A percentile compares a stretch with the other conserved stretches of the same genome.
phyloP scores from a whole-genome alignment of 73 alveolate genomes.

The Paramecium sonneborni region DNA sequence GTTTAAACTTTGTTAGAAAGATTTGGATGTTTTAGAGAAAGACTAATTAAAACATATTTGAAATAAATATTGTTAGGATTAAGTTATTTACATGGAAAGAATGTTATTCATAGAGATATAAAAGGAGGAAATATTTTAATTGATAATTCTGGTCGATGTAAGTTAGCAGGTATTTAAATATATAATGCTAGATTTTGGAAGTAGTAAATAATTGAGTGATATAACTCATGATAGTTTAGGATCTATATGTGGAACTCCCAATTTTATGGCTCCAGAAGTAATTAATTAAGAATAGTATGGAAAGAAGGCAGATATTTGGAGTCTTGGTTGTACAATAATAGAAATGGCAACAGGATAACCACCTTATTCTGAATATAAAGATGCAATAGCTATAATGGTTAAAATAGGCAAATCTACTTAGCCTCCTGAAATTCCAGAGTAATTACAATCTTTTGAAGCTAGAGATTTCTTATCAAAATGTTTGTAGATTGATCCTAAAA shows the following conservation, averaged over 20 bases:
- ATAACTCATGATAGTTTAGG: slow-evolving; percentile 65
- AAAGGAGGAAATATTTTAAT: slow-evolving; percentile 94
- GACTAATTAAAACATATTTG: slow-evolving; percentile 74
- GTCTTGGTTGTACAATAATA: slow-evolving; percentile 91
- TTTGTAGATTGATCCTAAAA: slow-evolving; percentile 72
- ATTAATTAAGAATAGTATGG: slow-evolving; percentile 79
- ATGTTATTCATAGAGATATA: slow-evolving; percentile 91
- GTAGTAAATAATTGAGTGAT: slow-evolving; percentile 64
- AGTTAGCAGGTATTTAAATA: slow-evolving; percentile 64
- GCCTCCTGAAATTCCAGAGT: slow-evolving; percentile 79
- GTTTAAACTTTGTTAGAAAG: slow-evolving; percentile 69
- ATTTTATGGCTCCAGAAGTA: slow-evolving; percentile 99
- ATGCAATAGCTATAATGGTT: slow-evolving; percentile 67
- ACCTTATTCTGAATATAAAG: slow-evolving; percentile 79
- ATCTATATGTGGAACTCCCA: slow-evolving; percentile 91
- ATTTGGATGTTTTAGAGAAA: slow-evolving; percentile 78
- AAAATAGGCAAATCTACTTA: slow-evolving; percentile 60
- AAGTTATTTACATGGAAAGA: slow-evolving; percentile 85
- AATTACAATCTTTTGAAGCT: slow-evolving; percentile 65
- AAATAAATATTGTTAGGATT: slow-evolving; percentile 85
- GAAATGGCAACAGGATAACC: slow-evolving; percentile 96
- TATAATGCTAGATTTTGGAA: slow-evolving; percentile 74
- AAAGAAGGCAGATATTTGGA: slow-evolving; percentile 93
- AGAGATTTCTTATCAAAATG: slow-evolving; percentile 80
- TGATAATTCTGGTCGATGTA: slow-evolving; percentile 71